These are phyloP conservation scores for Irpex sp. DNA, from an alignment of 1,284 basidiomycete genomes.

Conservation along the genomic window DNA sequence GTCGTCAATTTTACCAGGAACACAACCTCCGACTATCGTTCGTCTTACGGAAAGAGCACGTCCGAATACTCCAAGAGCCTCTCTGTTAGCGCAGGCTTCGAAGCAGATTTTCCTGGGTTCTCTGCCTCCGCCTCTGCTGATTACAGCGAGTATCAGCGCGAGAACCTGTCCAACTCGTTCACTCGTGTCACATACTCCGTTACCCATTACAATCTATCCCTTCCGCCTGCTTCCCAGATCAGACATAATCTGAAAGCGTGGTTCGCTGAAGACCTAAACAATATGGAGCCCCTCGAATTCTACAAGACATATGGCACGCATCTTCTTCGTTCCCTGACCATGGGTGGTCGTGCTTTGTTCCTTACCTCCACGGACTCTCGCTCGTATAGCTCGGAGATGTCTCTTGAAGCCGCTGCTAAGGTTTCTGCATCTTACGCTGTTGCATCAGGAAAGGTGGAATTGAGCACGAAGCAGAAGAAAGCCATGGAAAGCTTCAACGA, in stretches of 20 bases:
- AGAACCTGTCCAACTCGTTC: not conserved
- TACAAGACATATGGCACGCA: constrained; percentile 3
- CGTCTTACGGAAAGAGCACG: not conserved
- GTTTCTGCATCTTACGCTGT: not conserved
- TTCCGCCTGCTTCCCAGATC: not conserved
- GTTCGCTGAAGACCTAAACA: not conserved
- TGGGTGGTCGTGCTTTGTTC: constrained; percentile 3
- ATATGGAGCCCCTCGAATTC: not conserved
- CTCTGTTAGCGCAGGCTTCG: not conserved
- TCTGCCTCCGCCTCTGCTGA: not conserved
- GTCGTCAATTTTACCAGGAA: not conserved
- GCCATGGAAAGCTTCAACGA: constrained; percentile 5
- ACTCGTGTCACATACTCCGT: not conserved
- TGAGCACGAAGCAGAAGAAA: not conserved
- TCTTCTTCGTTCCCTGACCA: not conserved
- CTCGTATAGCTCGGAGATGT: not conserved
- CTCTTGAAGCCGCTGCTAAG: constrained; percentile 2
- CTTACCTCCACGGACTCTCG: not conserved
- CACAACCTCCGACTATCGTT: not conserved
- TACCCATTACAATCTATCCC: not conserved
- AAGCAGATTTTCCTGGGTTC: not conserved
- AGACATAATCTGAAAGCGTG: not conserved
- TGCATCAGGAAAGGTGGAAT: not conserved
- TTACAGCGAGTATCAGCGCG: not conserved
- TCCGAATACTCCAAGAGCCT: constrained; percentile 1